These are phyloP conservation scores for Cucumis melo DNA, from an alignment of 306 rosid species.

Conservation along the genomic window DNA sequence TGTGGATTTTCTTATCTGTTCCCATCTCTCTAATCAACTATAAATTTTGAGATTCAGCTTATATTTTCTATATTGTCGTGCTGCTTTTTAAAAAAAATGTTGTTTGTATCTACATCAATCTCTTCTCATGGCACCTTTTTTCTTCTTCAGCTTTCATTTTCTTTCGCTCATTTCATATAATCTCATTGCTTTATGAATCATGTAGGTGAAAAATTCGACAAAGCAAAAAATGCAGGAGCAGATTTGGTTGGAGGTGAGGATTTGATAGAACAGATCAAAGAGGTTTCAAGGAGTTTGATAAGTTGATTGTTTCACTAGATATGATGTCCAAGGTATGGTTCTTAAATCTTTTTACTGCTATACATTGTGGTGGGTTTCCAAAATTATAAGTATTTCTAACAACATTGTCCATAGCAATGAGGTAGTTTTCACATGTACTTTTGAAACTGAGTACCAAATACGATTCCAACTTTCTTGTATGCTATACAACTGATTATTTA, in stretches of 20 bases:
- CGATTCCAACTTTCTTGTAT: neutral
- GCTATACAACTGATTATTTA: neutral
- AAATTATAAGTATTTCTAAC: neutral
- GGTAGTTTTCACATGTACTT: neutral
- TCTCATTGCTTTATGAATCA: constrained; percentile 7
- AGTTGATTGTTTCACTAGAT: constrained; percentile 95
- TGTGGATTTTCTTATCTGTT: neutral
- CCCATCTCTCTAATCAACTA: neutral
- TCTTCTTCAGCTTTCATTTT: neutral
- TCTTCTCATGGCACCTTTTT: neutral
- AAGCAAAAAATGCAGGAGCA: constrained; percentile 95
- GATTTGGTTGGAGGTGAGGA: constrained; percentile 99
- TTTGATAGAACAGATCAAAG: constrained; percentile 90
- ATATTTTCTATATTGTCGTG: neutral
- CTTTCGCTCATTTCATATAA: neutral
- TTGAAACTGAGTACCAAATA: neutral
- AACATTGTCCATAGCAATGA: neutral
- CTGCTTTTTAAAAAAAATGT: neutral
- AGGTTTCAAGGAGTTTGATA: constrained; percentile 97
- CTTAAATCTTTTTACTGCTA: constrained; percentile 15
- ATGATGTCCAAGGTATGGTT: constrained; percentile 96
- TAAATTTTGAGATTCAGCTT: neutral
- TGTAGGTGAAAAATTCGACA: constrained; percentile 84
- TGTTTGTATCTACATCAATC: neutral
- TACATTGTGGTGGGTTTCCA: neutral